Conservation (phyloP, 805 yeast species). For the Saccharomyces jurei region DNA sequence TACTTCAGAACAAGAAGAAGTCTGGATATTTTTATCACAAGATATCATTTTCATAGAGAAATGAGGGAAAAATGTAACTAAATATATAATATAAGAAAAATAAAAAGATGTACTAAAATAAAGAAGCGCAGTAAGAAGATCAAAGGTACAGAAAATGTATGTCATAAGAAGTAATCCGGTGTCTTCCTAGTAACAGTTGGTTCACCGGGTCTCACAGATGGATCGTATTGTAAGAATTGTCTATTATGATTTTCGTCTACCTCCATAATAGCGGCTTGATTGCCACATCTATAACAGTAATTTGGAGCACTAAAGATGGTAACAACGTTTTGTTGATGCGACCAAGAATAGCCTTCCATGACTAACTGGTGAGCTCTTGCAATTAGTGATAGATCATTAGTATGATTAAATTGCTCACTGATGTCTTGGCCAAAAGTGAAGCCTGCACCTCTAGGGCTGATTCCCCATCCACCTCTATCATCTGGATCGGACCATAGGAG, state of each 20-base stretch:
- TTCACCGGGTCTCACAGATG: conserved; percentile 91
- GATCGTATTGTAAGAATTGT: conserved; percentile 89
- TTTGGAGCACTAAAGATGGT: conserved; percentile 91
- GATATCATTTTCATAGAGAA: not conserved
- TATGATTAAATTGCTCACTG: conserved; percentile 82
- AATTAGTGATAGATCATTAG: conserved; percentile 68
- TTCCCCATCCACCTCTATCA: conserved; percentile 95
- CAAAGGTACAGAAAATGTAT: not conserved
- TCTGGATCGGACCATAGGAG: conserved; percentile 93
- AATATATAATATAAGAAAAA: not conserved
- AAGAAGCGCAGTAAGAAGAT: not conserved
- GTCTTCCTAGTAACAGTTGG: conserved; percentile 92
- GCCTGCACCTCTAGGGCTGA: conserved; percentile 95
- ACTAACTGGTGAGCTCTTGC: conserved; percentile 94
- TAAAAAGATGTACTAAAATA: not conserved
- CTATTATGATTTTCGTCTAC: conserved; percentile 85
- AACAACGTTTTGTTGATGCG: conserved; percentile 84
- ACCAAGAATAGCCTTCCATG: conserved; percentile 92
- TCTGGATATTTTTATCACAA: not conserved
- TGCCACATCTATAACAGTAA: conserved; percentile 92
- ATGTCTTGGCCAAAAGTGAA: conserved; percentile 93
- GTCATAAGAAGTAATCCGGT: conserved; percentile 85
- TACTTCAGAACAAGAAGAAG: not conserved
- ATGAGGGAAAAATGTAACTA: not conserved
- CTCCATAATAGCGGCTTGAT: conserved; percentile 95